These are phyloP conservation scores for Allium fistulosum DNA, from an alignment of 106 monocot species.

Conservation along the genomic window DNA sequence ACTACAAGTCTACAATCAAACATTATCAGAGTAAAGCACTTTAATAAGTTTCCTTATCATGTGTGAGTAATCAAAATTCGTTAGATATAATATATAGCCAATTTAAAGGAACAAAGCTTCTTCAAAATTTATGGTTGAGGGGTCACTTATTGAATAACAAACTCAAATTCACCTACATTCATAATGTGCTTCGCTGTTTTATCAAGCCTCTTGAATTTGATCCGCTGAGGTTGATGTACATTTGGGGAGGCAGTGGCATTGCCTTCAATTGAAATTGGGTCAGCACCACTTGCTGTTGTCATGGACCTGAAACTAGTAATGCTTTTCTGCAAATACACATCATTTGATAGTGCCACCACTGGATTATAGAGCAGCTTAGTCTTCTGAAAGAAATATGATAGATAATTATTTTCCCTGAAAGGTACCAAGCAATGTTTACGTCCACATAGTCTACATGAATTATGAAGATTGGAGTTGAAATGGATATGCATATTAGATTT, in stretches of 20 bases:
- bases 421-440: neutral
- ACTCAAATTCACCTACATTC: conserved; percentile 45
- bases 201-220: conserved; percentile 92
- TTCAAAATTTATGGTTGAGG: no score
- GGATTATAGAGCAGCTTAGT: neutral
- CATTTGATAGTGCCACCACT: neutral
- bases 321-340: neutral
- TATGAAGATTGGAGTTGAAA: no score
- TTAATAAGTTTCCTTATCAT: no score
- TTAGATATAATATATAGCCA: no score
- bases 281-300: conserved; percentile 28
- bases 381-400: conserved; percentile 16
- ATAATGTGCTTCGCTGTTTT: conserved; percentile 90
- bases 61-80: no score
- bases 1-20: no score
- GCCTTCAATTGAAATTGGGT: conserved; percentile 17
- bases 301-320: conserved; percentile 25
- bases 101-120: no score
- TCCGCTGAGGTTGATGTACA: conserved; percentile 31
- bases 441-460: no score
- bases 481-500: no score
- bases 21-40: no score
- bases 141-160: neutral
- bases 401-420: neutral
- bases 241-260: conserved; percentile 18